Conservation (phyloP, 805 yeast species). For the Pichia sporocuriosa region DNA sequence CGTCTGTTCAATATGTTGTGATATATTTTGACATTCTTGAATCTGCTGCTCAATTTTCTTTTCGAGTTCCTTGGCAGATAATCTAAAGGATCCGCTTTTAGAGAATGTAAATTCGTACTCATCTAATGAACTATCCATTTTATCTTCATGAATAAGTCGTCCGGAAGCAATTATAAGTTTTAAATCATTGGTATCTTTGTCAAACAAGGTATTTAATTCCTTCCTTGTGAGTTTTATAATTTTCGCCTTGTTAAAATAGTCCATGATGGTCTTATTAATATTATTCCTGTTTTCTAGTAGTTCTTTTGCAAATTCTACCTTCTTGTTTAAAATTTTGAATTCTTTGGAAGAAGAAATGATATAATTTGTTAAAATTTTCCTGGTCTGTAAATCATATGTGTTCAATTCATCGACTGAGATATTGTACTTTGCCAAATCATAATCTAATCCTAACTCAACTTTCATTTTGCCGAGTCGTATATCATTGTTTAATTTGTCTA, state of each 20-base stretch:
- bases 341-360: conserved; percentile 20
- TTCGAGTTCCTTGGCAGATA: conserved; percentile 18
- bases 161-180: conserved; percentile 21
- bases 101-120: conserved; percentile 22
- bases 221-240: conserved; percentile 17
- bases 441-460: conserved; percentile 15
- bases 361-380: conserved; percentile 15
- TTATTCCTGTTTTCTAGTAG: conserved; percentile 20
- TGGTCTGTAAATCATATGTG: conserved; percentile 17
- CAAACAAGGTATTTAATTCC: conserved; percentile 25
- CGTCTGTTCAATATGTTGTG: conserved; percentile 15
- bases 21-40: conserved; percentile 21
- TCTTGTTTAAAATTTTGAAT: conserved; percentile 16
- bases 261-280: conserved; percentile 21
- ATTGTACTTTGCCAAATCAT: conserved; percentile 18
- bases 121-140: conserved; percentile 12
- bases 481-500: conserved; percentile 17
- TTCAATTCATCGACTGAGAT: conserved; percentile 14
- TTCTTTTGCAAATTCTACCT: conserved; percentile 20
- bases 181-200: conserved; percentile 20
- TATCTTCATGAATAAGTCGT: conserved; percentile 13
- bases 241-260: conserved; percentile 19
- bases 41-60: conserved; percentile 20
- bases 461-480: conserved; percentile 16
- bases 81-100: conserved; percentile 16